Percentiles rank a stretch among this genome's conserved stretches.
phyloP scores from a whole-genome alignment of 495 filamentous ascomycete species.

The Physcia stellaris region DNA sequence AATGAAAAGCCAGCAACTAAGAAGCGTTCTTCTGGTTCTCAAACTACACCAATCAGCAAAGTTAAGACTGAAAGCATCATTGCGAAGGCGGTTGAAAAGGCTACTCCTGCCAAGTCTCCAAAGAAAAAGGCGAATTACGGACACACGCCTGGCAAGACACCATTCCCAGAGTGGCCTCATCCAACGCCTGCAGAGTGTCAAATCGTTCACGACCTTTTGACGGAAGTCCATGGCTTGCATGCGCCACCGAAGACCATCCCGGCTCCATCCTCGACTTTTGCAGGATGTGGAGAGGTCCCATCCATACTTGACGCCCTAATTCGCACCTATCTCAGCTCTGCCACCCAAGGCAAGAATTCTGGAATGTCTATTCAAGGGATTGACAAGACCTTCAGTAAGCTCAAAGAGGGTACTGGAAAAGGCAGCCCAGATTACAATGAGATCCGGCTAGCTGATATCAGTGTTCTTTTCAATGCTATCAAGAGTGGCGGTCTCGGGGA shows the following conservation, averaged over 20 bases:
- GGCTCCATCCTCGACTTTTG: conserved; percentile 59
- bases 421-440: conserved; percentile 83
- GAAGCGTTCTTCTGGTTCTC: too few species aligned
- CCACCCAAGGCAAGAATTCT: conserved; percentile 54
- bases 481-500: conserved; percentile 53
- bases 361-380: conserved; percentile 59
- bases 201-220: conserved; percentile 57
- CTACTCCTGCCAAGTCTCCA: conserved; percentile 6
- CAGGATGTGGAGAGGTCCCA: conserved; percentile 90
- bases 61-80: background rate
- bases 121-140: conserved; percentile 24
- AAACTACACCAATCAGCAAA: background rate
- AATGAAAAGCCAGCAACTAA: background rate
- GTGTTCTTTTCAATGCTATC: conserved; percentile 60
- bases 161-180: conserved; percentile 53
- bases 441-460: conserved; percentile 47
- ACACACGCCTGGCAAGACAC: conserved; percentile 33
- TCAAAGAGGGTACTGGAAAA: conserved; percentile 46
- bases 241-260: conserved; percentile 53
- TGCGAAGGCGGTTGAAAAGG: background rate
- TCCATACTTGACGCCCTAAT: conserved; percentile 82
- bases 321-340: conserved; percentile 65
- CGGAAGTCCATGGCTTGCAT: conserved; percentile 47
- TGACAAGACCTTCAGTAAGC: conserved; percentile 51
- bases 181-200: conserved; percentile 64